Conservation (phyloP, 495 filamentous ascomycete species). For the Xanthoparmelia taractica region DNA sequence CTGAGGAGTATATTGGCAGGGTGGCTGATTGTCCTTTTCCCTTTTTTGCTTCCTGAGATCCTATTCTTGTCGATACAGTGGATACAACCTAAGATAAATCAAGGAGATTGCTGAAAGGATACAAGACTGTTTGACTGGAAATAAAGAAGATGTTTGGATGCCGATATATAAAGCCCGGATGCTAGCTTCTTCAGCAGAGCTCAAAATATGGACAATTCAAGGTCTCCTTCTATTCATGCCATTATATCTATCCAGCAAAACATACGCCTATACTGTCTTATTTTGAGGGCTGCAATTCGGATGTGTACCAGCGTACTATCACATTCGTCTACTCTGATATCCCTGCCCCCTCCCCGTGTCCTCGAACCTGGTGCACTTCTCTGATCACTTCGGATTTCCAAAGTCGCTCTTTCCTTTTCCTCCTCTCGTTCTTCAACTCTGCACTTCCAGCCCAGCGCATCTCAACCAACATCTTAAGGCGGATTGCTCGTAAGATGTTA, state of each 20-base stretch:
- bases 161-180: conserved; percentile 8
- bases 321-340: not conserved
- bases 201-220: conserved; percentile 8
- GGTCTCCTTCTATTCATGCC: not conserved
- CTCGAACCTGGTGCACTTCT: not conserved
- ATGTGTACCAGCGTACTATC: not conserved
- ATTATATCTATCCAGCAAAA: conserved; percentile 8
- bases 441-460: no score
- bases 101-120: not conserved
- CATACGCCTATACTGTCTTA: not conserved
- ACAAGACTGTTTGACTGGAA: conserved; percentile 2
- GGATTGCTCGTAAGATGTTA: no score
- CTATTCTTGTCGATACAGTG: conserved; percentile 20
- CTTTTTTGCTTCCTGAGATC: conserved; percentile 7
- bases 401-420: not conserved
- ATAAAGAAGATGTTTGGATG: not conserved
- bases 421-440: no score
- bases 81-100: conserved; percentile 11
- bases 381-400: not conserved
- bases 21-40: conserved; percentile 1
- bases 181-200: conserved; percentile 9
- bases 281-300: not conserved
- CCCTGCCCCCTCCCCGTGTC: not conserved
- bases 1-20: conserved; percentile 2
- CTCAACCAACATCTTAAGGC: no score